phyloP scores from a whole-genome alignment of 2,329 filamentous ascomycete species.

The Apiospora aurea region DNA sequence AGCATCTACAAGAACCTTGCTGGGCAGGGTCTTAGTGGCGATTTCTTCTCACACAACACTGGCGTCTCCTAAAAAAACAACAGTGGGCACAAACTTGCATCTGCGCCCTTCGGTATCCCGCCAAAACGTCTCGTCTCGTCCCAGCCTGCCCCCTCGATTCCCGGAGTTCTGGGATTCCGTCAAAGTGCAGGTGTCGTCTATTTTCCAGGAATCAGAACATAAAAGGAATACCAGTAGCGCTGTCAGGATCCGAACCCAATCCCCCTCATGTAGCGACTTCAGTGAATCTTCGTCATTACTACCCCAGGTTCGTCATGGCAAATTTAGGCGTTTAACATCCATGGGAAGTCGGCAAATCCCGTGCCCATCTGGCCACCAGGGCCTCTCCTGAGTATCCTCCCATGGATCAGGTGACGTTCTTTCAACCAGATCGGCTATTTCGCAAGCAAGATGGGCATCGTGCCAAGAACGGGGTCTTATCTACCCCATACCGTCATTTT shows the following conservation, averaged over 20 bases:
- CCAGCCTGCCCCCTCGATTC: neutral
- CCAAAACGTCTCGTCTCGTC: neutral
- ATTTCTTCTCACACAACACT: neutral
- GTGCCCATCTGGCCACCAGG: neutral
- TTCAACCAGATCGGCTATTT: neutral
- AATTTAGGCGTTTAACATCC: neutral
- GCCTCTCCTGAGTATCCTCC: neutral
- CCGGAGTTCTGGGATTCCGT: neutral
- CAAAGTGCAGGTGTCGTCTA: neutral
- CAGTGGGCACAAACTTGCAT: neutral
- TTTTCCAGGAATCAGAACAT: neutral
- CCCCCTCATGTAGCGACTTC: no score
- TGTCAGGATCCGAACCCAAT: no score
- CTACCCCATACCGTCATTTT: neutral
- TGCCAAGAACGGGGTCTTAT: conserved; percentile 2
- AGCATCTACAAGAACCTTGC: neutral
- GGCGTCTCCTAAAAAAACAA: neutral
- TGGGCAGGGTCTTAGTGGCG: neutral
- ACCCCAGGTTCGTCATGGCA: neutral
- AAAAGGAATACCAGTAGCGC: no score
- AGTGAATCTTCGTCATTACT: neutral
- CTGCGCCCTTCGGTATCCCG: neutral
- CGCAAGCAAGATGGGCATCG: neutral
- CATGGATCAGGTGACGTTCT: conserved; percentile 5
- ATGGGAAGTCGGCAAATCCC: neutral